Base-by-base conservation (phyloP, 2,329 filamentous ascomycete genomes). In the Pseudogymnoascus destructans region DNA sequence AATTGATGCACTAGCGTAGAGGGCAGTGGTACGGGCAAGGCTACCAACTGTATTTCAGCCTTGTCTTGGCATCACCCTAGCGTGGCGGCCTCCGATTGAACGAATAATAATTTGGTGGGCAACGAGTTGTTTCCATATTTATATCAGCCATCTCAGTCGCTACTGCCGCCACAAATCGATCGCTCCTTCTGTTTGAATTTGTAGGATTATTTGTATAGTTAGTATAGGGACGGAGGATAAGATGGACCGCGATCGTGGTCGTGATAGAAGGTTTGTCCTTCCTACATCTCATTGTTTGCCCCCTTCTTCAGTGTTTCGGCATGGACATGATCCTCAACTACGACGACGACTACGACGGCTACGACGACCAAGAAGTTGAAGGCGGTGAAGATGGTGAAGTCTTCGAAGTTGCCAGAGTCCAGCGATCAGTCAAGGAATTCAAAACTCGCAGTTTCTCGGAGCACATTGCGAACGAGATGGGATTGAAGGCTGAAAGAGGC, bases 201-300 rank as follows among this genome's bases (percentile, higher is more conserved):
- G 54, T 38, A 33, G 19, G 21, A 56, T 56, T 33, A 38, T 21
- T 32, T 38, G 30, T 33, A 38, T 38, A 38, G 8, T 15, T 56
- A 33, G 30, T 38, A 6, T 10, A 5, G 30, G 11, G 35, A 56
- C 54, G 30, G 54, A n/a, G 6, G 21, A 21, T 10, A 38, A 9
- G n/a, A 52, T 52, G 42, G 42, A 52, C 23, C 42, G 42, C 42
- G 71, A 73, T 59, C 69, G 72, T 65, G 72, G 73, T 67, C 69
- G 72, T 60, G 71, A 68, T 59, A 68, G 73, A 69, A 74, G 73
- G 73, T 74, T 63, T 61, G 69, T 65, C 59, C 8, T 33, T 35
- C 23, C 7, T 56, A 63, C 46, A 59, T 57, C 58, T 62, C 42
- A 30, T 52, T 52, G 42, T 52, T 52, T 52, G 23, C 42, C 42